Evolutionary conservation across 169 alveolate genomes (phyloP).

Genomic region (Hammondia hammondi): DNA sequence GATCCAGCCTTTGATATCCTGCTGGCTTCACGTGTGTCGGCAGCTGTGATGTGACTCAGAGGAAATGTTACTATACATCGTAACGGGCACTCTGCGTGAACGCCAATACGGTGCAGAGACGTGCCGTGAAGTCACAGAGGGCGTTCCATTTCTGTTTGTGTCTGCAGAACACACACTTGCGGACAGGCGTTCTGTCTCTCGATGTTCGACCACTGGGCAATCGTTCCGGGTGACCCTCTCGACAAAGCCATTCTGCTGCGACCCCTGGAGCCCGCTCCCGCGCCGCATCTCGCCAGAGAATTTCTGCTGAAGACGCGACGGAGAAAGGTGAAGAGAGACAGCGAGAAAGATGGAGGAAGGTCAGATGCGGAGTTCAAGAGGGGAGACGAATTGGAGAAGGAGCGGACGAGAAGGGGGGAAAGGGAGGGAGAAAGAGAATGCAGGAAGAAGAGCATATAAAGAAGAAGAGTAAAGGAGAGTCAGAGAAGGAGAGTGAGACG

Average conservation of each 20-base stretch:
- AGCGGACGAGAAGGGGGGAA: not conserved
- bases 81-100: not conserved
- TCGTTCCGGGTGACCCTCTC: constrained; percentile 99
- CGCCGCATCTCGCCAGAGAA: constrained; percentile 97
- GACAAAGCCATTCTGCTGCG: constrained; percentile 94
- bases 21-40: no score
- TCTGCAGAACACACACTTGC: constrained; percentile 90
- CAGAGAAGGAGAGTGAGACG: not conserved
- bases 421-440: no score
- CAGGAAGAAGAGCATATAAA: no score
- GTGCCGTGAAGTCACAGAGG: no score
- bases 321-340: constrained; percentile 88
- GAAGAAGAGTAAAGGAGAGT: not conserved
- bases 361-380: not conserved
- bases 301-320: constrained; percentile 97
- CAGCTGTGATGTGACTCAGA: no score
- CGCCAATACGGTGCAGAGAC: no score
- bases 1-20: no score
- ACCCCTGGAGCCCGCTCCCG: constrained; percentile 97
- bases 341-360: not conserved
- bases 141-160: not conserved
- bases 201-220: constrained; percentile 96
- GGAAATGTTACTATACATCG: not conserved
- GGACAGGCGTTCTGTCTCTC: constrained; percentile 97
- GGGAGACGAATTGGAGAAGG: not conserved